Evolutionary conservation across 495 filamentous ascomycete species (phyloP).

Genomic region (Penicillium robsamsonii): DNA sequence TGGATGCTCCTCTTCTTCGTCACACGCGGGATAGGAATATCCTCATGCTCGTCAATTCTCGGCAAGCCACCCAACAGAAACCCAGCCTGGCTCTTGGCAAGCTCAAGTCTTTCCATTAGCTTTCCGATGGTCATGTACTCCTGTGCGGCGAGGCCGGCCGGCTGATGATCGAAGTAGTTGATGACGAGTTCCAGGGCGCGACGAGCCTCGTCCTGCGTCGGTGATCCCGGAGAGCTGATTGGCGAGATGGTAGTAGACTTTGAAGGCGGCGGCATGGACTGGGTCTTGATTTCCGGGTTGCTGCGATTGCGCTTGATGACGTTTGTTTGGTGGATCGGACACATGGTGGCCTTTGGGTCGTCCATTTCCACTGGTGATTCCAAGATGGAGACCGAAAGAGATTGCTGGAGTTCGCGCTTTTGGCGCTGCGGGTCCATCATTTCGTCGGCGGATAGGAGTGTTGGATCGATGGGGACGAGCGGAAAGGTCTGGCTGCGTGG

Average conservation of each 20-base stretch:
- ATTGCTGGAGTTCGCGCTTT: constrained; percentile 54
- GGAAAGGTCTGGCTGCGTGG: constrained; percentile 94
- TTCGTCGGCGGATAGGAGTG: constrained; percentile 64
- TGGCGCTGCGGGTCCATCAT: constrained; percentile 61
- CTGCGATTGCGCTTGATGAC: constrained; percentile 47
- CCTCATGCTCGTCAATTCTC: constrained; percentile 56
- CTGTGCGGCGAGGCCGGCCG: constrained; percentile 65
- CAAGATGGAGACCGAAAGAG: constrained; percentile 60
- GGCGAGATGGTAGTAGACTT: constrained; percentile 42
- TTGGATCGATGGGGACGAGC: constrained; percentile 62
- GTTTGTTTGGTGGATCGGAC: constrained; percentile 27
- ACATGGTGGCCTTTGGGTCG: constrained; percentile 17
- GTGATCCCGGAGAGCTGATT: constrained; percentile 51
- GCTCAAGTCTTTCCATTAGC: constrained; percentile 81
- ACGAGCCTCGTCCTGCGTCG: constrained; percentile 86
- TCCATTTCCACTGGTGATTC: constrained; percentile 67
- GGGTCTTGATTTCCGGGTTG: constrained; percentile 45
- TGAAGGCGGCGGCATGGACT: constrained; percentile 48
- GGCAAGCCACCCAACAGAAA: constrained; percentile 66
- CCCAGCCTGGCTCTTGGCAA: constrained; percentile 56
- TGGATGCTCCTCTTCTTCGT: constrained; percentile 57
- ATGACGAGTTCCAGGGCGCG: constrained; percentile 82
- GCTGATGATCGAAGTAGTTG: constrained; percentile 77
- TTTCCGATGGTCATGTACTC: constrained; percentile 82
- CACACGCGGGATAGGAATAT: constrained; percentile 30